Conservation (phyloP, 2,329 filamentous ascomycete species). For the Atkinsonella hypoxylon region DNA sequence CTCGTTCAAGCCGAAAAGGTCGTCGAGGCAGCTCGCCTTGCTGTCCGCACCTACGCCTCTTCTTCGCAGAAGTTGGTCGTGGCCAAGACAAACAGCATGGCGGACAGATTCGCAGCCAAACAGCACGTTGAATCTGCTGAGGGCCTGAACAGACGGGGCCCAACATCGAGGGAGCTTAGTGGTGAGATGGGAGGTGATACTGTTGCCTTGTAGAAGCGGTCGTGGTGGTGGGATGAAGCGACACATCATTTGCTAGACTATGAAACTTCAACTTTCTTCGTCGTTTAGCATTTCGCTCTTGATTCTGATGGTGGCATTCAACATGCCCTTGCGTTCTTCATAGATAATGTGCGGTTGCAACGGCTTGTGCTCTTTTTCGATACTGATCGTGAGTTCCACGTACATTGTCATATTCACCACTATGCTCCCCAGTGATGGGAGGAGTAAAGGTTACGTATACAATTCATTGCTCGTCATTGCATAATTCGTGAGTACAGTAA, state of each 20-base stretch:
- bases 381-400: not conserved
- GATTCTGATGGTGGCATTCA: not conserved
- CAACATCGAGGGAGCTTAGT: constrained; percentile 41
- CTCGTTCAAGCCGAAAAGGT: constrained; percentile 34
- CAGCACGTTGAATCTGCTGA: constrained; percentile 4
- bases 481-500: not conserved
- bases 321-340: not conserved
- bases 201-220: constrained; percentile 1
- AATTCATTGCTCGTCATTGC: not conserved
- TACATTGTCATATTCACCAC: no score
- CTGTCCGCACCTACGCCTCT: constrained; percentile 27
- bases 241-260: not conserved
- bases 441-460: no score
- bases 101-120: constrained; percentile 1
- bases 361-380: not conserved
- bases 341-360: not conserved
- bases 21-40: constrained; percentile 31
- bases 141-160: constrained; percentile 26
- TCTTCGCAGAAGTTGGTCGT: not conserved
- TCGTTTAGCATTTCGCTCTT: not conserved
- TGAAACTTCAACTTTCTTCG: not conserved
- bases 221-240: not conserved
- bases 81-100: constrained; percentile 12
- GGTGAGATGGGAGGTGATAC: constrained; percentile 55
- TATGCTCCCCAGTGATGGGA: no score